A percentile compares a stretch with the other conserved stretches of the same genome.
Conservation (phyloP, 1,139 yeast species). For the Geotrichum restrictum region DNA sequence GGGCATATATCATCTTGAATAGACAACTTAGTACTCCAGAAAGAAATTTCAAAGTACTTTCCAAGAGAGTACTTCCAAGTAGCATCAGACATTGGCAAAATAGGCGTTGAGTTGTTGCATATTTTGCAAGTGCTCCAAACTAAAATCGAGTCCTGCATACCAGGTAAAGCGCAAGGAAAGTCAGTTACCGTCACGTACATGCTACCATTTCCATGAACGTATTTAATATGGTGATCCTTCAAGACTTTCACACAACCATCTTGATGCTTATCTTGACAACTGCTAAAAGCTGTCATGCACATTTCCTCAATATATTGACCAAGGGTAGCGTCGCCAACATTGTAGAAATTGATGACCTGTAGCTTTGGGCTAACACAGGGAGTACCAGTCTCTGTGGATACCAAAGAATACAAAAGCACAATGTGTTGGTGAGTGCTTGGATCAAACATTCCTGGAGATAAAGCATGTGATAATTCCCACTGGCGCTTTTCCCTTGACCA, state of each 20-base stretch:
- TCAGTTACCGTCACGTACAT: slow-evolving; percentile 72
- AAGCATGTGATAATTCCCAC: slow-evolving; percentile 58
- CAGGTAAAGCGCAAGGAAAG: slow-evolving; percentile 53
- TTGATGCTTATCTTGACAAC: slow-evolving; percentile 44
- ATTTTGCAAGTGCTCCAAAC: slow-evolving; percentile 91
- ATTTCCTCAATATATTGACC: slow-evolving; percentile 85
- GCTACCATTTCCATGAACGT: slow-evolving; percentile 84
- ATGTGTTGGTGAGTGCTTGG: slow-evolving; percentile 76
- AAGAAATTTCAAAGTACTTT: slow-evolving; percentile 78
- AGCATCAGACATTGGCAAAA: slow-evolving; percentile 78
- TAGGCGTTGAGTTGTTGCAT: slow-evolving; percentile 74
- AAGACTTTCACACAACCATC: slow-evolving; percentile 76
- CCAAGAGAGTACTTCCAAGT: slow-evolving; percentile 93
- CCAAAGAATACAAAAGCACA: slow-evolving; percentile 73
- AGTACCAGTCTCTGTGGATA: slow-evolving; percentile 77
- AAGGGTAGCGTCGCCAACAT: slow-evolving; percentile 72
- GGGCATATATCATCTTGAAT: slow-evolving; percentile 56
- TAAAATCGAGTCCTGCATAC: slow-evolving; percentile 62
- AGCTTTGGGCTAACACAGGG: slow-evolving; percentile 91
- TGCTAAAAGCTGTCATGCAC: slow-evolving; percentile 60
- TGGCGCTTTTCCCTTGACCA: slow-evolving; percentile 44
- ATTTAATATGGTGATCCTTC: slow-evolving; percentile 75
- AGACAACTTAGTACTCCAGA: slow-evolving; percentile 59
- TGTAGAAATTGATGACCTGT: slow-evolving; percentile 80
- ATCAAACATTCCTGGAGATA: slow-evolving; percentile 51